Percentiles rank a stretch among this genome's conserved stretches.
Evolutionary conservation across 257 asterid genomes (phyloP).

Genomic region (Prunella vulgaris): DNA sequence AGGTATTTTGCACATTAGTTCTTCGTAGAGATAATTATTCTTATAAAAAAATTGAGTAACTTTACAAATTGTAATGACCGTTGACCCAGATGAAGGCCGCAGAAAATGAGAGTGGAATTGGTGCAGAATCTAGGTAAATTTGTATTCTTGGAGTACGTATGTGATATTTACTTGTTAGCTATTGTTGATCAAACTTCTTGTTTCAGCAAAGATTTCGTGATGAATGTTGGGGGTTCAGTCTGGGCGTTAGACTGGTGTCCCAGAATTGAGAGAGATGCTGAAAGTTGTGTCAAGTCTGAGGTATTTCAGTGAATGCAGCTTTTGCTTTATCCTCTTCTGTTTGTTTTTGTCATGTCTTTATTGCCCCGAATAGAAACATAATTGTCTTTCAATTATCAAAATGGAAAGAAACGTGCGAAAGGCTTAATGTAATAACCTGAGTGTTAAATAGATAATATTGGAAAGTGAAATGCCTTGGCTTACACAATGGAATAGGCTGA

Average conservation of each 20-base stretch:
- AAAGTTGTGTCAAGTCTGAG: constrained; percentile 49
- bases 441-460: not conserved
- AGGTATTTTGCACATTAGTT: constrained; percentile 37
- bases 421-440: not conserved
- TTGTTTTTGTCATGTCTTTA: not conserved
- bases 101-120: constrained; percentile 18
- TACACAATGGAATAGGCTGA: constrained; percentile 1
- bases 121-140: constrained; percentile 39
- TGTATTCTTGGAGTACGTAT: constrained; percentile 10
- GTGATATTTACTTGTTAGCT: not conserved
- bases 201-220: constrained; percentile 74
- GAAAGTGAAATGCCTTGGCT: not conserved
- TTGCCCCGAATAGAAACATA: not conserved
- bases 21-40: not conserved
- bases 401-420: not conserved
- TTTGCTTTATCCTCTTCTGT: not conserved
- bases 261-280: constrained; percentile 37
- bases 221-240: constrained; percentile 84
- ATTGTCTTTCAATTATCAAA: not conserved
- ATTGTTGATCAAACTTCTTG: constrained; percentile 9
- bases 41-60: not conserved
- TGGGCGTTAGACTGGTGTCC: constrained; percentile 99
- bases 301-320: constrained; percentile 31
- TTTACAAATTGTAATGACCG: not conserved
- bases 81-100: constrained; percentile 29